These are phyloP conservation scores for Periconia sp. DNA, from an alignment of 2,329 filamentous ascomycete genomes.

Conservation along the genomic window DNA sequence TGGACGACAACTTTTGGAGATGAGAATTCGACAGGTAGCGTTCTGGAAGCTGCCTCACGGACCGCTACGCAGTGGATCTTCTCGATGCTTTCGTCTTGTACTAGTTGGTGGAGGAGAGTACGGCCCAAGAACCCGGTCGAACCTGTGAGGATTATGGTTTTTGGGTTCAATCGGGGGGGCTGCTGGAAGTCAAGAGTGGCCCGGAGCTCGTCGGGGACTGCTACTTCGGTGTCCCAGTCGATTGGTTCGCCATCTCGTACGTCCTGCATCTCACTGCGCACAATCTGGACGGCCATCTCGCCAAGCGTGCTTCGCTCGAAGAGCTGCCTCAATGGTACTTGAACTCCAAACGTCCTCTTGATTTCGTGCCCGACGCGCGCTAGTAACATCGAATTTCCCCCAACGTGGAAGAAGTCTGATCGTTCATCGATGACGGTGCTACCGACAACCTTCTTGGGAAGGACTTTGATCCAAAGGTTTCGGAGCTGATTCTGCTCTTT, in stretches of 20 bases:
- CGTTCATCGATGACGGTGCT: conserved; percentile 3
- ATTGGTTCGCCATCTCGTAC: conserved; percentile 26
- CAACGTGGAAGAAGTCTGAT: conserved; percentile 51
- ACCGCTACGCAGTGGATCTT: conserved; percentile 34
- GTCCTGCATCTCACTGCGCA: no score
- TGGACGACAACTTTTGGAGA: no score
- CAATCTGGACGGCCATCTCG: conserved; percentile 47
- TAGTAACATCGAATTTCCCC: conserved; percentile 52
- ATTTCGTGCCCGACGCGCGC: conserved; percentile 49
- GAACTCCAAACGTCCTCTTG: conserved; percentile 34
- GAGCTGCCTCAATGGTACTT: conserved; percentile 45
- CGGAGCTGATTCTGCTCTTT: conserved; percentile 2
- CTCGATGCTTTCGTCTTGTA: background rate
- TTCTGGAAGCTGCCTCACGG: no score
- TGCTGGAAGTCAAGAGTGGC: background rate
- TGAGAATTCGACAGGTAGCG: no score
- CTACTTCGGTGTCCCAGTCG: conserved; percentile 51
- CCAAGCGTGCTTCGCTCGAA: conserved; percentile 47
- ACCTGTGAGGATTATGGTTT: conserved; percentile 18
- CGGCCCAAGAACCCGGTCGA: conserved; percentile 18
- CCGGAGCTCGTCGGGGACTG: conserved; percentile 2
- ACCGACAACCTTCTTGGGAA: conserved; percentile 1
- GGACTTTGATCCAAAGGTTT: conserved; percentile 16
- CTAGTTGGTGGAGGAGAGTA: conserved; percentile 32
- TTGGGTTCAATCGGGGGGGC: background rate